A percentile compares a stretch with the other conserved stretches of the same genome.
phyloP scores from a whole-genome alignment of 1,284 basidiomycete species.

The Vanrija pseudolonga region DNA sequence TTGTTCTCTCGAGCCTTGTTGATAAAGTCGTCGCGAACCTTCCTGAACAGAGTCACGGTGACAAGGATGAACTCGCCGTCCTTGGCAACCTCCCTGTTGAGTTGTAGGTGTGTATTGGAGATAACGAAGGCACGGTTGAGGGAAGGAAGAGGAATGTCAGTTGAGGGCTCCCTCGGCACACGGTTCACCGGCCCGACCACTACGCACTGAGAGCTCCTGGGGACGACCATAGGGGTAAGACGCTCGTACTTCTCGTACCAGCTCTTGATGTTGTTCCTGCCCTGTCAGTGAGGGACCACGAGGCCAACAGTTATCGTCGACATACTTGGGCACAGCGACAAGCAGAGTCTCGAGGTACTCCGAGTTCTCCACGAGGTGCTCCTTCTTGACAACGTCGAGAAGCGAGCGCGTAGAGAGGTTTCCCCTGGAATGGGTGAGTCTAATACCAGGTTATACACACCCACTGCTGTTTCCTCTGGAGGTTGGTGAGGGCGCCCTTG shows the following conservation, averaged over 20 bases:
- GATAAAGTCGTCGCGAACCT: slow-evolving; percentile 84
- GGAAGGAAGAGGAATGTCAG: not conserved
- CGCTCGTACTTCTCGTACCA: slow-evolving; percentile 90
- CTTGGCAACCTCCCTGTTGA: slow-evolving; percentile 58
- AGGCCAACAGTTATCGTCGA: not conserved
- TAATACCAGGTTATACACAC: slow-evolving; percentile 32
- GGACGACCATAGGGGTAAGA: slow-evolving; percentile 85
- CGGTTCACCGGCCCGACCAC: not conserved
- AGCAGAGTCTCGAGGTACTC: slow-evolving; percentile 92
- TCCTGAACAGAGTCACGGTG: slow-evolving; percentile 84
- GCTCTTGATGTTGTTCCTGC: slow-evolving; percentile 75
- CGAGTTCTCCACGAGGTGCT: slow-evolving; percentile 70
- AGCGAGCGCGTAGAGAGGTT: slow-evolving; percentile 88
- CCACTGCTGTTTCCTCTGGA: slow-evolving; percentile 91
- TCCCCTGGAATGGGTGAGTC: slow-evolving; percentile 58
- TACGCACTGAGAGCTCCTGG: slow-evolving; percentile 80
- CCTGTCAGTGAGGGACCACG: slow-evolving; percentile 9
- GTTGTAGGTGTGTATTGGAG: not conserved
- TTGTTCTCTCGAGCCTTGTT: slow-evolving; percentile 96
- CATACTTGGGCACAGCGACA: slow-evolving; percentile 89
- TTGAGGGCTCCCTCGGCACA: not conserved
- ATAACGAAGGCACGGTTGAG: not conserved
- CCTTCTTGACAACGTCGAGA: slow-evolving; percentile 76
- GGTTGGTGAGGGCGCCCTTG: slow-evolving; percentile 86
- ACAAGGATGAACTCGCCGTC: slow-evolving; percentile 90